Evolutionary conservation across 306 rosid genomes (phyloP).

Genomic region (Trifolium fragiferum): DNA sequence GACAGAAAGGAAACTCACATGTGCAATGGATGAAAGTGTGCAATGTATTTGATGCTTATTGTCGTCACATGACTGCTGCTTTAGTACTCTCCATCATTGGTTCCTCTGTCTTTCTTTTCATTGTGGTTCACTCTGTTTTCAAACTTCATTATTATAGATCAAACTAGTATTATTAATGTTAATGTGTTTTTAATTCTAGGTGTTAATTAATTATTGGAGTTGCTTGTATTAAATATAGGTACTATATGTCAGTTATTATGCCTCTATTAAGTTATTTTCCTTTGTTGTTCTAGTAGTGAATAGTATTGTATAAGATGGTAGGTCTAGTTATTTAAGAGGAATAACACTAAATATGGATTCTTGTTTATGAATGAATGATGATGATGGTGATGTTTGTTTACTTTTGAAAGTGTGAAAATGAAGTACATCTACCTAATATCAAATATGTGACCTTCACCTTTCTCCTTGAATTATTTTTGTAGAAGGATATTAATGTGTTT

Average conservation of each 20-base stretch:
- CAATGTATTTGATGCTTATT: constrained; percentile 54
- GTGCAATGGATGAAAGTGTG: constrained; percentile 68
- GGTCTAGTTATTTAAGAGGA: constrained; percentile 40
- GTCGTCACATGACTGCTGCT: constrained; percentile 57
- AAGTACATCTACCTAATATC: not conserved
- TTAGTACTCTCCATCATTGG: constrained; percentile 55
- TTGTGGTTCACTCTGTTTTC: constrained; percentile 51
- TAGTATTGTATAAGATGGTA: constrained; percentile 31
- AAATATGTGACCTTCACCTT: not conserved
- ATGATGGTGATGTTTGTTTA: not conserved
- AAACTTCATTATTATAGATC: constrained; percentile 45
- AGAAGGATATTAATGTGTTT: no score
- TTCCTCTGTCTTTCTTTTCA: constrained; percentile 51
- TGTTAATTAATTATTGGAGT: not conserved
- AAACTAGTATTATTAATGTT: constrained; percentile 3
- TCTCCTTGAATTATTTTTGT: not conserved
- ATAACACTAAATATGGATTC: constrained; percentile 10
- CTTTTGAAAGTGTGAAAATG: constrained; percentile 7
- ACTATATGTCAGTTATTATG: constrained; percentile 1
- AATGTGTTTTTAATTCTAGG: not conserved
- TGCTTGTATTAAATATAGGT: not conserved
- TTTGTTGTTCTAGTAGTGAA: constrained; percentile 24
- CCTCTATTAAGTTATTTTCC: constrained; percentile 1
- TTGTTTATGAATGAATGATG: constrained; percentile 12
- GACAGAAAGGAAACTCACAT: constrained; percentile 60